A percentile compares a stretch with the other conserved stretches of the same genome.
Evolutionary conservation across 2,329 filamentous ascomycete species (phyloP).

Genomic region (Sporothrix euskadiensis): DNA sequence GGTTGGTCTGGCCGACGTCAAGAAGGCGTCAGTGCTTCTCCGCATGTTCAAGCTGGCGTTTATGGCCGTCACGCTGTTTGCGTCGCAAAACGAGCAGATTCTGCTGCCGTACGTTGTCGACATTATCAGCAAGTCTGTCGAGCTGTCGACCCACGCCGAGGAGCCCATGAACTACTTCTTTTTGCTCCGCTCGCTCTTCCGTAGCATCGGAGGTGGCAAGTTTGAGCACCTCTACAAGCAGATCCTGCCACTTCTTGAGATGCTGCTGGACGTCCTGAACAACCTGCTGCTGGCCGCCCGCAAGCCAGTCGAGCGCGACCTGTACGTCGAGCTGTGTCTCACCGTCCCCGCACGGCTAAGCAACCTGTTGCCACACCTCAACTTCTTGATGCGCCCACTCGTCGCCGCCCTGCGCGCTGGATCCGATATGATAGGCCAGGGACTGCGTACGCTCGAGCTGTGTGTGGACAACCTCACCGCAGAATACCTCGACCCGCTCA

Average conservation of each 20-base stretch:
- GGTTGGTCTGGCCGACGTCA: conserved; percentile 87
- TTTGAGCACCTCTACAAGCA: conserved; percentile 99
- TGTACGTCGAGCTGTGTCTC: conserved; percentile 95
- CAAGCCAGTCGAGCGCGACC: conserved; percentile 85
- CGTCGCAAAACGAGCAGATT: conserved; percentile 91
- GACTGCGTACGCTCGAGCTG: conserved; percentile 86
- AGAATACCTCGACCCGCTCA: conserved; percentile 97
- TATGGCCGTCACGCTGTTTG: conserved; percentile 98
- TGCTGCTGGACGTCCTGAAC: conserved; percentile 96
- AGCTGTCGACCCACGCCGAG: conserved; percentile 90
- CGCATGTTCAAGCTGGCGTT: conserved; percentile 97
- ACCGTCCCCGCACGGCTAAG: conserved; percentile 94
- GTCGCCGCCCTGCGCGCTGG: conserved; percentile 93
- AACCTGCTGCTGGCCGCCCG: conserved; percentile 87
- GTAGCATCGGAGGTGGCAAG: conserved; percentile 93
- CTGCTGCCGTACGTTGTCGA: conserved; percentile 93
- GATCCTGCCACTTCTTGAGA: conserved; percentile 91
- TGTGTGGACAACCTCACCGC: conserved; percentile 98
- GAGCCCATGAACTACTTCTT: conserved; percentile 99
- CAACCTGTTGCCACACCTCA: conserved; percentile 91
- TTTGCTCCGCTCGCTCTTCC: conserved; percentile 84
- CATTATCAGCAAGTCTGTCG: conserved; percentile 95
- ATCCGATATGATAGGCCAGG: conserved; percentile 91
- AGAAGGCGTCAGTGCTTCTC: conserved; percentile 88
- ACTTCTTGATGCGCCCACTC: conserved; percentile 93